These are phyloP conservation scores for Sisymbrium irio DNA, from an alignment of 345 rosid species.

Conservation along the genomic window DNA sequence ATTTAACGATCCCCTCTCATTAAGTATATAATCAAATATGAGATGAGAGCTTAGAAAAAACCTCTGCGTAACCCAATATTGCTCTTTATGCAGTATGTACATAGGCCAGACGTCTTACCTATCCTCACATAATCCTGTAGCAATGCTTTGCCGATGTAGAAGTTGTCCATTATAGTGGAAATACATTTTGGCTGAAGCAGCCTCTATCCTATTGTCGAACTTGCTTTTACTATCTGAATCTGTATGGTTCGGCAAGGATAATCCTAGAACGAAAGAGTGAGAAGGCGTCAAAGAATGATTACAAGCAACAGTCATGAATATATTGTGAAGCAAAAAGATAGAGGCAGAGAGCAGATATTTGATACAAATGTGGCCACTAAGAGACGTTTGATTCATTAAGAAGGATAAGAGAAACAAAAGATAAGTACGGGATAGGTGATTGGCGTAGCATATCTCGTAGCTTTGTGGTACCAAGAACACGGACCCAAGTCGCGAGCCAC, in stretches of 20 bases:
- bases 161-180: slow-evolving; percentile 93
- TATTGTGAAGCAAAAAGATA: background rate
- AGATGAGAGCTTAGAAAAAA: slow-evolving; percentile 20
- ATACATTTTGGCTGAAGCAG: slow-evolving; percentile 94
- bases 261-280: slow-evolving; percentile 40
- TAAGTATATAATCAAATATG: slow-evolving; percentile 1
- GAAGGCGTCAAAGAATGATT: background rate
- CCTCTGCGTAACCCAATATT: slow-evolving; percentile 94
- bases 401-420: slow-evolving; percentile 25
- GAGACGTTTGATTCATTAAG: background rate
- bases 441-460: slow-evolving; percentile 98
- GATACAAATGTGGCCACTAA: background rate
- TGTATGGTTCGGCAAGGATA: slow-evolving; percentile 46
- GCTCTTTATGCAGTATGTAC: too few species aligned
- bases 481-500: slow-evolving; percentile 98
- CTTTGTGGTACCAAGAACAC: slow-evolving; percentile 93
- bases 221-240: slow-evolving; percentile 54
- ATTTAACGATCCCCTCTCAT: slow-evolving; percentile 16
- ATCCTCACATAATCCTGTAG: slow-evolving; percentile 95
- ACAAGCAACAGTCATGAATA: background rate
- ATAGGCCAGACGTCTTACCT: slow-evolving; percentile 51
- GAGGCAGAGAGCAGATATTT: too few species aligned
- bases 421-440: slow-evolving; percentile 94
- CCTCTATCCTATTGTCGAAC: slow-evolving; percentile 81
- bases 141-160: slow-evolving; percentile 96